phyloP scores from a whole-genome alignment of 371 early-diverging fungal genomes.

The Racocetra persica region DNA sequence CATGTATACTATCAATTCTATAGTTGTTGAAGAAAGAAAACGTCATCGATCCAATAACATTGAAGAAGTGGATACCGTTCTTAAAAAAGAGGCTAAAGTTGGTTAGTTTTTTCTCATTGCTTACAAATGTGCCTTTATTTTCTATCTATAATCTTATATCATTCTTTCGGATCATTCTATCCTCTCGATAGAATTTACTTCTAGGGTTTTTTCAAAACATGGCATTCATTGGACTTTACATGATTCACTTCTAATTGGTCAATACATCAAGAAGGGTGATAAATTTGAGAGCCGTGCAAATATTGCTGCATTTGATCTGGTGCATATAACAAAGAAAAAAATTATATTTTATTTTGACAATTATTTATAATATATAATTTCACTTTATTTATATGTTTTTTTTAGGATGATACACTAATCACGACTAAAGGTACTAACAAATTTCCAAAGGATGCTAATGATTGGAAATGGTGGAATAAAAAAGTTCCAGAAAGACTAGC shows the following conservation, averaged over 20 bases:
- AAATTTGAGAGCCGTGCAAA: conserved; percentile 12
- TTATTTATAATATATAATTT: neutral
- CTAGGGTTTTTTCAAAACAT: conserved; percentile 11
- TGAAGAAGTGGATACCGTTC: neutral
- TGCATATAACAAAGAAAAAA: neutral
- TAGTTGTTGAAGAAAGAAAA: neutral
- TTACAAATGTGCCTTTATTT: neutral
- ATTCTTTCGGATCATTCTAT: neutral
- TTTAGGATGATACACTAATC: conserved; percentile 77
- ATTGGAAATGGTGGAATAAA: conserved; percentile 80
- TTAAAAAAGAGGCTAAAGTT: conserved; percentile 23
- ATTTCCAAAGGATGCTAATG: conserved; percentile 72
- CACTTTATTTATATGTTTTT: neutral
- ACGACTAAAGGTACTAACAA: conserved; percentile 66
- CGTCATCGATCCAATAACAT: neutral
- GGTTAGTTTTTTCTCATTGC: neutral
- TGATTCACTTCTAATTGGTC: conserved; percentile 34
- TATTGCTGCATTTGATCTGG: conserved; percentile 39
- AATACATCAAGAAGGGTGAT: neutral
- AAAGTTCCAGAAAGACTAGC: conserved; percentile 62
- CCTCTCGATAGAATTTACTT: neutral
- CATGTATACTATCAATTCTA: no score
- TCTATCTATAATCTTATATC: neutral
- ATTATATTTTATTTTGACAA: neutral
- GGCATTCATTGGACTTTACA: conserved; percentile 14